Base-by-base conservation (phyloP, 2,329 filamentous ascomycete genomes). In the Pseudofabraea citricarpa region DNA sequence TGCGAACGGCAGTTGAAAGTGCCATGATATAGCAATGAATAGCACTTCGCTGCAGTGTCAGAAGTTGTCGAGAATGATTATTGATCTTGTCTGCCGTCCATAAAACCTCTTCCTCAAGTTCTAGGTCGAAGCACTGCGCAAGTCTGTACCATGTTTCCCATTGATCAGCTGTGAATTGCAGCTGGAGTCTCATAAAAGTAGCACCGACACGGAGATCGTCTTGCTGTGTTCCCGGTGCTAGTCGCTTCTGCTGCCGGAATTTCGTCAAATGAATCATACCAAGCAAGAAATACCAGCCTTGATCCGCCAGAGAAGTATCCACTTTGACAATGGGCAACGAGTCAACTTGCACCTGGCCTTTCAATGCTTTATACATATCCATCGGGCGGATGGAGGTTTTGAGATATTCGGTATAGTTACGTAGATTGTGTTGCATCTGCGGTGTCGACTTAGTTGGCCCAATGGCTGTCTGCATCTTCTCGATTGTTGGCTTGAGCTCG, bases 251-350 rank as follows among this genome's bases (percentile, higher is more conserved):
- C 13, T 58, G 54, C 15, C 60, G 56, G 61, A 95, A 97, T 57
- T 90, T 95, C 33, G 85, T 88, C 44, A 97, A 74, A 2, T 88
- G 83, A 44, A 95, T 87, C 73, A 93, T 86, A 16, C 91, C 91
- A 49, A 95, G 78, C 22, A 96, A 69, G 62, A 93, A 95, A 62
- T 89, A 95, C 91, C 91, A 97, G 36, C 90, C 87, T 53, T 88
- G 85, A 19, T 80, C 79, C 0, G 90, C 90, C 24, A 94, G 67
- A 1, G 78, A 76, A 41, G 81, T 83, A 45, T 93, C 85, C 0
- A 79, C 74, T 7, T 76, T 74, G 35, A 83, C 78, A 6, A 90
- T 81, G 0, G 79, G 73, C 5, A 87, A 75, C 2, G 85, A 81
- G 46, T 90, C 81, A 18, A 94, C 76, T 40, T 81, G 79, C 6